Conservation (phyloP, 139 green algal species). For the Chlamydomonas sp. region DNA sequence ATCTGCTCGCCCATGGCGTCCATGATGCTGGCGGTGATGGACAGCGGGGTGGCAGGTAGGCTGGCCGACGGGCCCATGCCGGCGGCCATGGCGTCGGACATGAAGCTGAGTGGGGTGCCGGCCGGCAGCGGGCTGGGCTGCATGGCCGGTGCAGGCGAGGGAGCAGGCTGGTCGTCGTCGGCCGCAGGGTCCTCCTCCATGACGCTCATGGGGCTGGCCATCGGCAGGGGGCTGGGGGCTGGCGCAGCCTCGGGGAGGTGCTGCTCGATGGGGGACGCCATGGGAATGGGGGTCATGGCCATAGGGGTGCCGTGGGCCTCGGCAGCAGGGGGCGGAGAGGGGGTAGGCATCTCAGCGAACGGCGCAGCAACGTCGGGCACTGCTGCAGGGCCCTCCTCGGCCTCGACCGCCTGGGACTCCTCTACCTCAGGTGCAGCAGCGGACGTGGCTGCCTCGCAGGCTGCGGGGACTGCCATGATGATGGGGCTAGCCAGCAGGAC, state of each 20-base stretch:
- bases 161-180: neutral
- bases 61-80: neutral
- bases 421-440: neutral
- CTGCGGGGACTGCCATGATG: neutral
- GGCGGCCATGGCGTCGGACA: neutral
- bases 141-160: neutral
- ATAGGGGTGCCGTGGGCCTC: neutral
- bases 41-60: conserved; percentile 15
- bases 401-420: neutral
- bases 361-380: neutral
- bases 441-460: neutral
- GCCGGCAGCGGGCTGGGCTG: neutral
- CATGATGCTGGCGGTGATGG: neutral
- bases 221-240: neutral
- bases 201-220: conserved; percentile 1
- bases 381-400: neutral
- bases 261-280: too few relatives aligned
- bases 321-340: neutral
- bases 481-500: conserved; percentile 25
- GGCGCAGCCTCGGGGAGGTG: too few relatives aligned
- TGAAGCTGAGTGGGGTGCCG: conserved; percentile 4
- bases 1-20: neutral
- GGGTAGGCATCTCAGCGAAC: neutral
- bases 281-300: neutral
- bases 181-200: neutral